Evolutionary conservation across 2,329 filamentous ascomycete species (phyloP), one percentile per base, ranked within the genome.

Genomic region (Didymosphaeria variabile): DNA sequence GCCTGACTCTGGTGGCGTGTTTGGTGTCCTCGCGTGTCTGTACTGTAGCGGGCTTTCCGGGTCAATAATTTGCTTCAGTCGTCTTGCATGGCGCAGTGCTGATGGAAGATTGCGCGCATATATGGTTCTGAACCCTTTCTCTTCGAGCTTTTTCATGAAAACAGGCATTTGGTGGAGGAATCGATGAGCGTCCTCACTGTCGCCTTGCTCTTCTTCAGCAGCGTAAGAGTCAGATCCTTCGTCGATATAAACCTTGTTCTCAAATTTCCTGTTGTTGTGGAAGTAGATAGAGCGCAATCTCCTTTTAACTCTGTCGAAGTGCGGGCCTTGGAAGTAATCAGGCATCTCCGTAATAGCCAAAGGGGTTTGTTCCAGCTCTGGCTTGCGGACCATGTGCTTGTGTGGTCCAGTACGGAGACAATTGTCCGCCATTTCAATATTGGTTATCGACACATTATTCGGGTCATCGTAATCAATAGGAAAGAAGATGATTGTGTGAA

Each of bases 401-500:
- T 40, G 50, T 8, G 50, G 50, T 17, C 21, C 10, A 10, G 34
- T 53, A 19, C 34, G 29, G 23, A 53, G 21, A 10, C 21, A 34
- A n/a, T 53, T 29, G 5, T 53, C 50, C 21, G 50, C 50, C 7
- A n/a, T 19, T 29, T 17, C 19, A 3, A 32, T 19, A 8, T n/a
- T 0, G 2, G 34, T 12, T 9, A 53, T 26, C 13, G n/a, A 9
- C 15, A 2, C 15, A 6, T 53, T 38, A 21, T 5, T 12, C 3
- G 50, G 50, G 13, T 53, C 32, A 12, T 53, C 50, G 21, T 53
- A 53, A 21, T 53, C 50, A 21, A 29, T 19, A 6, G 50, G 50
- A 42, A 53, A 53, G 34, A 53, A 36, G 21, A 53, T 42, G 15
- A 53, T n/a, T 1, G 50, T 53, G 34, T 53, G 50, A 23, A 53